phyloP scores from a whole-genome alignment of 257 asterid genomes.

The Solanum corneliomulleri region DNA sequence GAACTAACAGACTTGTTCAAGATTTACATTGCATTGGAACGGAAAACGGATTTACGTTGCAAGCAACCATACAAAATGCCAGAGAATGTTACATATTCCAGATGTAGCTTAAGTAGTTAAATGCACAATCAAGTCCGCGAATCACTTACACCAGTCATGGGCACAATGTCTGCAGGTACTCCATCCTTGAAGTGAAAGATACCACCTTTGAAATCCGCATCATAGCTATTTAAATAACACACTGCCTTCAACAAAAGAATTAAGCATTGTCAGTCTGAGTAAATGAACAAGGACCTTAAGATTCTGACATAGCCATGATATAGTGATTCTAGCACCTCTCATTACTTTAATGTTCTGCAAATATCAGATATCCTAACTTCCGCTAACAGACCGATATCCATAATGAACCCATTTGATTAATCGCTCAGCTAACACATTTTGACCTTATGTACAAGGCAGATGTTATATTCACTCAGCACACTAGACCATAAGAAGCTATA shows the following conservation, averaged over 20 bases:
- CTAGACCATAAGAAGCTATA: too few species aligned
- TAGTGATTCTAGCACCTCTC: background rate
- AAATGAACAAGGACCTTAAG: background rate
- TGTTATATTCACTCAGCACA: too few species aligned
- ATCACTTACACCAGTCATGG: conserved; percentile 72
- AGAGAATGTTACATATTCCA: background rate
- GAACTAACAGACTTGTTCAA: background rate
- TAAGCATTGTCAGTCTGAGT: conserved; percentile 8
- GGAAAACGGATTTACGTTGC: background rate
- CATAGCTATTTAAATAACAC: conserved; percentile 66
- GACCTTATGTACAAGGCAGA: background rate
- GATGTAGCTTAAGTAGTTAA: background rate
- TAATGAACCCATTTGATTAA: background rate
- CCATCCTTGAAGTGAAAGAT: conserved; percentile 88
- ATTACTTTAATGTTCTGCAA: background rate
- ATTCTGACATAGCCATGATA: background rate
- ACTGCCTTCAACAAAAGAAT: conserved; percentile 51
- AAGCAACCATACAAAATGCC: background rate
- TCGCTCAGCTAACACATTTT: background rate
- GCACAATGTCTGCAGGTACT: conserved; percentile 58
- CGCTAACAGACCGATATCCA: background rate
- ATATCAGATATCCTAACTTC: background rate
- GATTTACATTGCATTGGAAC: background rate
- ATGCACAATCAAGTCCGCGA: background rate
- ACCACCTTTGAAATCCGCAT: conserved; percentile 67